Evolutionary conservation across 2,329 filamentous ascomycete genomes (phyloP), one percentile per base, ranked within the genome.

Genomic region (Epichloe glyceriae): DNA sequence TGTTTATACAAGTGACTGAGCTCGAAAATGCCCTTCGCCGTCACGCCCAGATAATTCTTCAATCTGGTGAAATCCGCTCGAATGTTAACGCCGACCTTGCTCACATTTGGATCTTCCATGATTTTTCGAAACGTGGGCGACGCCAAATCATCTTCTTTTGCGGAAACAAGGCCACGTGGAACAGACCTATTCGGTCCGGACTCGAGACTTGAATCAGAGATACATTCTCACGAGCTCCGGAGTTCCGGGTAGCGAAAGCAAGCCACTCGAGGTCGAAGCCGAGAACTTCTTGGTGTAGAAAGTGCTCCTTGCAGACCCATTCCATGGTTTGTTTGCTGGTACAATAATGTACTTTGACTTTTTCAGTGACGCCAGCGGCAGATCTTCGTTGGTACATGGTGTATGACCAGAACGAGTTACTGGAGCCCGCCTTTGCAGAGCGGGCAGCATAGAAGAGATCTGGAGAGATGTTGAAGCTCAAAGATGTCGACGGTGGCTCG

Each of bases 201-300:
- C 81, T 86, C 1, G 90, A 88, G 20, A 96, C 65, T 65, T 96
- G 91, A 42, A 96, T 83, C 38, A 96, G 67, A 0, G 86, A 90
- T 6, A 94, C 78, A 54, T 89, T 88, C 48, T 76, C 72, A 56
- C 85, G 83, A 4, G 82, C 67, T 3, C 73, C 71, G 2, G 73
- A 63, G 7, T 56, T 58, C 19, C 63, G 71, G 5, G 62, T 69
- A 0, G 79, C 73, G 5, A 75, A 70, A 1, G 71, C 56, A 49
- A 80, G 74, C 90, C 91, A 96, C 69, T 96, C 91, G 54, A 96
- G 75, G 60, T 96, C 90, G 54, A 96, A 88, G 0, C 90, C 90
- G n/a, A 96, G 64, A 2, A 94, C 67, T 39, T 79, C 72, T 60
- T 93, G 80, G 26, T 75, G 57, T 39, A 82, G 61, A 57, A 96